These are phyloP conservation scores for Curvularia eragrostidis DNA, from an alignment of 2,329 filamentous ascomycete species.

Conservation along the genomic window DNA sequence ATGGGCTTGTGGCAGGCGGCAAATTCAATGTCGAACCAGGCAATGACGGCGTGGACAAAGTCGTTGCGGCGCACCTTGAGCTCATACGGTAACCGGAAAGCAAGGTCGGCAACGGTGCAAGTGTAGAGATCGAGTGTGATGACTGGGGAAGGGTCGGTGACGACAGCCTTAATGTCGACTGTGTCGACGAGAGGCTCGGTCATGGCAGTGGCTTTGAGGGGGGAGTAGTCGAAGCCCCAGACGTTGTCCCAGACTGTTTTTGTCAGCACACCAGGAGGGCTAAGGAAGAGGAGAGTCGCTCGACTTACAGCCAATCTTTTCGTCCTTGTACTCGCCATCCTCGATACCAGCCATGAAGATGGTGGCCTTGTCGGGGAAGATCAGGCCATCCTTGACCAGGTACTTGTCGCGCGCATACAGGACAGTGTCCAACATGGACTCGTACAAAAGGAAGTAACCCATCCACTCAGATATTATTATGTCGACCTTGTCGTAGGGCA, in stretches of 20 bases:
- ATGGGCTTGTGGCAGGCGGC: constrained; percentile 98
- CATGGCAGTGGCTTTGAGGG: constrained; percentile 90
- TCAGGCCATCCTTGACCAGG: constrained; percentile 82
- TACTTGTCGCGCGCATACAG: constrained; percentile 95
- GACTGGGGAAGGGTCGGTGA: constrained; percentile 86
- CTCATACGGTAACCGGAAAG: constrained; percentile 80
- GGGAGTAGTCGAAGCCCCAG: constrained; percentile 95
- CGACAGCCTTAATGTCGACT: constrained; percentile 95
- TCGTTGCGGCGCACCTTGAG: constrained; percentile 83
- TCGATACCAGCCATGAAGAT: constrained; percentile 97
- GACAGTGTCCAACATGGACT: constrained; percentile 98
- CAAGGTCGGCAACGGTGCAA: constrained; percentile 80
- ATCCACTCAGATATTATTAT: constrained; percentile 99
- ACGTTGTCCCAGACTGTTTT: constrained; percentile 95
- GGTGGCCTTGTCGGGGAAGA: constrained; percentile 98
- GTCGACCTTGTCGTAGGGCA: constrained; percentile 94
- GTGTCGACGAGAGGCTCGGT: constrained; percentile 97
- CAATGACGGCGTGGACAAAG: constrained; percentile 94
- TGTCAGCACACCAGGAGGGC: neutral
- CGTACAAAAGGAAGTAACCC: constrained; percentile 98
- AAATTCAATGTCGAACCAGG: constrained; percentile 99
- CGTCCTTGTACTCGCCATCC: constrained; percentile 99
- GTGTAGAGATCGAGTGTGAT: constrained; percentile 94
- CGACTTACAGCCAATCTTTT: constrained; percentile 91
- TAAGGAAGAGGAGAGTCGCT: neutral